A percentile compares a stretch with the other conserved stretches of the same genome.
Evolutionary conservation across 495 filamentous ascomycete genomes (phyloP).

Genomic region (Hypoxylon rickii): DNA sequence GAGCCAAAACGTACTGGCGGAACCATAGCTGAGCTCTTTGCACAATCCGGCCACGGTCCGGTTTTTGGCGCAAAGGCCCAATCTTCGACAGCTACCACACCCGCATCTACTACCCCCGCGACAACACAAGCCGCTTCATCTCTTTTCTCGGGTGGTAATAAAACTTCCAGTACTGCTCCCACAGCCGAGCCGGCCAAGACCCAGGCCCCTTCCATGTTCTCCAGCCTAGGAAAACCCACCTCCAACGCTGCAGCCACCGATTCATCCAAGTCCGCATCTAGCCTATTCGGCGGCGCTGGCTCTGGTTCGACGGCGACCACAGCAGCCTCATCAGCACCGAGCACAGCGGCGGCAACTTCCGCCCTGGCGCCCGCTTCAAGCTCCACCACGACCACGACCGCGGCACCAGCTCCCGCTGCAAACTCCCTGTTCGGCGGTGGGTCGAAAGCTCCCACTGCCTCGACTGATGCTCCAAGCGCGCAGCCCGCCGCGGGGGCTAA

Average conservation of each 20-base stretch:
- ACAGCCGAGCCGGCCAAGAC: conserved; percentile 25
- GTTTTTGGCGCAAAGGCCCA: too few species aligned
- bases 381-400: conserved; percentile 18
- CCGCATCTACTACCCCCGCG: conserved; percentile 29
- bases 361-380: conserved; percentile 10
- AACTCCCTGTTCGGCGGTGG: conserved; percentile 20
- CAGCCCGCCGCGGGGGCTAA: conserved; percentile 35
- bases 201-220: conserved; percentile 22
- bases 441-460: conserved; percentile 28
- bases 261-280: conserved; percentile 34
- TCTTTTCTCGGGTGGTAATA: conserved; percentile 34
- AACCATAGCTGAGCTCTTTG: too few species aligned
- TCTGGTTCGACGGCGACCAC: conserved; percentile 26
- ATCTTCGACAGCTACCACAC: conserved; percentile 4
- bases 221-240: conserved; percentile 15
- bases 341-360: conserved; percentile 10
- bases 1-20: conserved; percentile 7
- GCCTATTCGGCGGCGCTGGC: conserved; percentile 37
- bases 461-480: conserved; percentile 36
- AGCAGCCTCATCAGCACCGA: too few species aligned
- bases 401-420: conserved; percentile 18
- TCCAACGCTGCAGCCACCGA: conserved; percentile 22
- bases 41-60: too few species aligned
- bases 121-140: conserved; percentile 25
- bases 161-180: conserved; percentile 23